These are phyloP conservation scores for Limnomonas spitsbergensis DNA, from an alignment of 139 green algal genomes.

Conservation along the genomic window DNA sequence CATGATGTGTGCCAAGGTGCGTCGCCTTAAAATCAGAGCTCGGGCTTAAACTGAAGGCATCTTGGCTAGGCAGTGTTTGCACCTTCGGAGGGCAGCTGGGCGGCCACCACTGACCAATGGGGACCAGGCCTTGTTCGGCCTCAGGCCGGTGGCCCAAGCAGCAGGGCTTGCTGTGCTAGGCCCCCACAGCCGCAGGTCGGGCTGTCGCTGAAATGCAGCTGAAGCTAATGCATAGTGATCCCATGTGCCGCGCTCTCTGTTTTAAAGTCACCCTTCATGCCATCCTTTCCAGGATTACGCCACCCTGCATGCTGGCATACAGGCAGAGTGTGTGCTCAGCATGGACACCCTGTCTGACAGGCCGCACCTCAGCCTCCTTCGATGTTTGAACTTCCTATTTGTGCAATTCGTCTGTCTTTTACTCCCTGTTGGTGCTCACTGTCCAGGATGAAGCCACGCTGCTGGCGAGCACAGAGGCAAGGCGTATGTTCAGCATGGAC, in stretches of 20 bases:
- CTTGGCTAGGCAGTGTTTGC: too few relatives aligned
- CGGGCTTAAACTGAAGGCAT: not conserved
- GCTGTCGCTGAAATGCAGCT: too few relatives aligned
- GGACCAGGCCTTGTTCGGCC: not conserved
- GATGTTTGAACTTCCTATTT: not conserved
- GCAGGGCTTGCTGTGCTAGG: too few relatives aligned
- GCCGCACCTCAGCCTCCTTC: not conserved
- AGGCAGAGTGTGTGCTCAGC: not conserved
- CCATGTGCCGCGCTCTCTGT: too few relatives aligned
- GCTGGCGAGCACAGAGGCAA: not conserved
- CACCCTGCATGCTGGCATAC: not conserved
- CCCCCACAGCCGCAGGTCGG: too few relatives aligned
- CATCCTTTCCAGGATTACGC: not conserved
- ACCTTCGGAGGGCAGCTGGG: too few relatives aligned
- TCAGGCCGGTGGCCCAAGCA: not conserved
- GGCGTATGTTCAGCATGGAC: slow-evolving; percentile 4
- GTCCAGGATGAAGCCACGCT: slow-evolving; percentile 18
- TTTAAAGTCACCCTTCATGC: too few relatives aligned
- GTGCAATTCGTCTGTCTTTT: not conserved
- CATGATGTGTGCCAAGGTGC: slow-evolving; percentile 28
- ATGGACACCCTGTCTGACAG: not conserved
- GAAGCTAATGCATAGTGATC: too few relatives aligned
- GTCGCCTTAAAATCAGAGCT: slow-evolving; percentile 16
- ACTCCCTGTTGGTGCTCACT: slow-evolving; percentile 10
- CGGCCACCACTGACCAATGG: not conserved